These are phyloP conservation scores for Quercus bicolor DNA, from an alignment of 306 rosid genomes.

Conservation along the genomic window DNA sequence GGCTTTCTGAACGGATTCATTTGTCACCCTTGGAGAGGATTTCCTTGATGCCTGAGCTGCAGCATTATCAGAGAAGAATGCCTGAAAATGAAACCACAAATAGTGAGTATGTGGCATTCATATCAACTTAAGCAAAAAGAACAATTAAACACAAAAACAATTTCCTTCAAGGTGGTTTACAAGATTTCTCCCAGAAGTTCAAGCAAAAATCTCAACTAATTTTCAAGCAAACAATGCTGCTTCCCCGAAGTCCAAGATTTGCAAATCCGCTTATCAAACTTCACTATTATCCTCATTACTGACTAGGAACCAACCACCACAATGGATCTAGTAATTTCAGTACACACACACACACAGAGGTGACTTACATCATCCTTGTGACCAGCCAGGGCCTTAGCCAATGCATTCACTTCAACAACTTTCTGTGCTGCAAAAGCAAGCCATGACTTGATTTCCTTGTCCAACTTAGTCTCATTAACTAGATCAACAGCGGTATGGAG, in stretches of 20 bases:
- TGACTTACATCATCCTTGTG: conserved; percentile 64
- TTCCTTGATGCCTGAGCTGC: conserved; percentile 71
- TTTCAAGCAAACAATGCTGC: background rate
- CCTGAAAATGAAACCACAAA: conserved; percentile 45
- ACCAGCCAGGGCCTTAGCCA: conserved; percentile 79
- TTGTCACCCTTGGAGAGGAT: conserved; percentile 82
- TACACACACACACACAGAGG: background rate
- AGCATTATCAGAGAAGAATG: conserved; percentile 66
- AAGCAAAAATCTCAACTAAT: background rate
- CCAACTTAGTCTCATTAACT: conserved; percentile 83
- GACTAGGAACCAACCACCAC: background rate
- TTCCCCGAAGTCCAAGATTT: background rate
- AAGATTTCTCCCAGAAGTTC: background rate
- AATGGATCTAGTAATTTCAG: background rate
- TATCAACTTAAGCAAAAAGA: background rate
- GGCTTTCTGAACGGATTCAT: conserved; percentile 85
- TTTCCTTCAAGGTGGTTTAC: background rate
- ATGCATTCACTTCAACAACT: conserved; percentile 77
- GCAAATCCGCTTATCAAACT: background rate
- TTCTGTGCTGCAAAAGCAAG: conserved; percentile 94
- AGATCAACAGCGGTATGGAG: conserved; percentile 95
- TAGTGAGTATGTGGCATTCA: background rate
- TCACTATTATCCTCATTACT: background rate
- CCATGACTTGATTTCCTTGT: conserved; percentile 85
- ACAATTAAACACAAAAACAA: background rate